These are phyloP conservation scores for Endothia cerciana DNA, from an alignment of 2,329 filamentous ascomycete genomes.

Conservation along the genomic window DNA sequence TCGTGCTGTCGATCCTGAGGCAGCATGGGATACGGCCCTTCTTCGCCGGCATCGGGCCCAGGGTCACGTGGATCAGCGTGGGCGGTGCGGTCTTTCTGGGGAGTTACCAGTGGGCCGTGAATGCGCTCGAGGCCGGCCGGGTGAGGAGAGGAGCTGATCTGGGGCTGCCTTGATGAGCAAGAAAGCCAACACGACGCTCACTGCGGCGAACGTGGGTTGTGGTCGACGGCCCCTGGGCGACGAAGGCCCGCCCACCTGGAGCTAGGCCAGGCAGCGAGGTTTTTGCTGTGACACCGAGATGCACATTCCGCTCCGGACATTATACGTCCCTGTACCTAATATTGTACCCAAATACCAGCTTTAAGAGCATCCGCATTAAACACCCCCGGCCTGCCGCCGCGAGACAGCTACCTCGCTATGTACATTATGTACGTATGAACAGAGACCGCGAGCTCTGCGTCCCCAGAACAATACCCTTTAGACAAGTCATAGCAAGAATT, in stretches of 20 bases:
- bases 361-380: not conserved
- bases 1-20: constrained; percentile 67
- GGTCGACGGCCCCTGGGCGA: not conserved
- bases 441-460: not conserved
- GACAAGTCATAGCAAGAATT: not conserved
- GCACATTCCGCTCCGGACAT: not conserved
- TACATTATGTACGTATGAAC: not conserved
- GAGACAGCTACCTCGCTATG: not conserved
- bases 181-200: not conserved
- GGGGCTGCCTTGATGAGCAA: constrained; percentile 3
- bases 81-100: constrained; percentile 94
- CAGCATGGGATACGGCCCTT: constrained; percentile 70
- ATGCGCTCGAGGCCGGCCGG: constrained; percentile 60
- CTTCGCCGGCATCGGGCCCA: constrained; percentile 77
- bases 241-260: not conserved
- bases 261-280: not conserved
- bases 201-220: not conserved
- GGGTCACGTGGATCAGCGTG: constrained; percentile 92
- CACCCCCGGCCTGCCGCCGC: not conserved
- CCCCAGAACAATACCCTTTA: not conserved
- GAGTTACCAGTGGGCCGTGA: constrained; percentile 87
- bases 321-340: not conserved
- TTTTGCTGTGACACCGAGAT: not conserved
- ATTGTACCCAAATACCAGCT: not conserved
- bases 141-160: not conserved